Evolutionary conservation across 2,329 filamentous ascomycete species (phyloP).

Genomic region (Talaromyces sp.): DNA sequence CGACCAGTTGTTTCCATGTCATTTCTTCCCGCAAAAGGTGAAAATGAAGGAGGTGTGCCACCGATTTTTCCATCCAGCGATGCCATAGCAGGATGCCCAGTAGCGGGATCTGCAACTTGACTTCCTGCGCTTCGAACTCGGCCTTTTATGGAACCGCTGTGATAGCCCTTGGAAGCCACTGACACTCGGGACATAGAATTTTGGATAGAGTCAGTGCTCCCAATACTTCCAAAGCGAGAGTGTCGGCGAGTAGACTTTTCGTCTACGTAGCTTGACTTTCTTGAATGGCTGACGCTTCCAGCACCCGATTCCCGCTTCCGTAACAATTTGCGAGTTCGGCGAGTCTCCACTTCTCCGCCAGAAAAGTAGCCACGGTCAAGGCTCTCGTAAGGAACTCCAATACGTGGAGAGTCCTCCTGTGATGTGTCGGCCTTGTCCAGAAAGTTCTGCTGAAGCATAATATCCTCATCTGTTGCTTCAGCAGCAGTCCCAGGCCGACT

Average conservation of each 20-base stretch:
- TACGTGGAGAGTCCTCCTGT: conserved; percentile 13
- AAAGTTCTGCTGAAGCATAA: conserved; percentile 21
- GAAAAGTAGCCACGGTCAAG: conserved; percentile 91
- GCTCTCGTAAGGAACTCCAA: conserved; percentile 49
- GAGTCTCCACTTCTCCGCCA: conserved; percentile 75
- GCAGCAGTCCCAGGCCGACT: conserved; percentile 34
- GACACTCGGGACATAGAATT: conserved; percentile 54
- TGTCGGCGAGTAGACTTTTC: conserved; percentile 70
- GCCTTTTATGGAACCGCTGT: conserved; percentile 51
- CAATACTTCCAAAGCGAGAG: conserved; percentile 74
- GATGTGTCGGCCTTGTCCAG: conserved; percentile 16
- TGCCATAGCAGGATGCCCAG: conserved; percentile 28
- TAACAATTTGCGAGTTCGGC: conserved; percentile 68
- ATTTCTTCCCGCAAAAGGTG: conserved; percentile 48
- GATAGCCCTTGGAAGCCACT: conserved; percentile 67
- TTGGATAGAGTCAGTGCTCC: conserved; percentile 71
- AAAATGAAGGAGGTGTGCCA: conserved; percentile 36
- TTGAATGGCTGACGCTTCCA: conserved; percentile 54
- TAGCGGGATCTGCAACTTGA: conserved; percentile 40
- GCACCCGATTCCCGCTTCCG: conserved; percentile 62
- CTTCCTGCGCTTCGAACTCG: conserved; percentile 62
- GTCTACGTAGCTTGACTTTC: conserved; percentile 73
- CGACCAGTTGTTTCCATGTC: conserved; percentile 52
- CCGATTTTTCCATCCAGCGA: conserved; percentile 53
- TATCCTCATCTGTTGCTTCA: conserved; percentile 26